Conservation (phyloP, 2,329 filamentous ascomycete genomes). For the Beauveria caledonica region DNA sequence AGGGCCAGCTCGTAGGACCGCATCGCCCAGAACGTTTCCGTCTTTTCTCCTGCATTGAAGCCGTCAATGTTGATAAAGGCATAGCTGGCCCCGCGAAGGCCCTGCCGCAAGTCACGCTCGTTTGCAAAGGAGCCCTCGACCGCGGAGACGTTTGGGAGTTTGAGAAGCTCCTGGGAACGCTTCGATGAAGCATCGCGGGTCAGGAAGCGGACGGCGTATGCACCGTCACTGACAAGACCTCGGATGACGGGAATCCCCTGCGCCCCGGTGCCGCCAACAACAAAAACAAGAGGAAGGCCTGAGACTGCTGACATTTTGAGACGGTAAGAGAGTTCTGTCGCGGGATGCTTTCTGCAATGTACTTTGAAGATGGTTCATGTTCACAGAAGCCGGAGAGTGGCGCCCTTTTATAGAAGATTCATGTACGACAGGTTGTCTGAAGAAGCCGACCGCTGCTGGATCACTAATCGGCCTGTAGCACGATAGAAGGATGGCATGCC, state of each 20-base stretch:
- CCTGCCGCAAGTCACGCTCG: constrained; percentile 34
- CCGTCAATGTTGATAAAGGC: constrained; percentile 48
- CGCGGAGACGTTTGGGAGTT: constrained; percentile 37
- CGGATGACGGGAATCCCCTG: constrained; percentile 41
- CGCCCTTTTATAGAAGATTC: neutral
- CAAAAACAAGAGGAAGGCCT: constrained; percentile 19
- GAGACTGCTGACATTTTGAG: neutral
- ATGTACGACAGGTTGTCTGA: neutral
- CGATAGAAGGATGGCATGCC: neutral
- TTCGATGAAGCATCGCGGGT: constrained; percentile 36
- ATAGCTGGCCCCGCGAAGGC: constrained; percentile 36
- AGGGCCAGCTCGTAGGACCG: constrained; percentile 33
- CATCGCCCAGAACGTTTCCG: constrained; percentile 40
- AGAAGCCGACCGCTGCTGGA: neutral
- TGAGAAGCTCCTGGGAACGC: constrained; percentile 33
- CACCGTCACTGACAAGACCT: constrained; percentile 31
- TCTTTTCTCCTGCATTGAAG: constrained; percentile 44
- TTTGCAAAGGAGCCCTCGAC: constrained; percentile 39
- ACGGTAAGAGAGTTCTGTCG: no score
- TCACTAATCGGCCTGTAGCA: neutral
- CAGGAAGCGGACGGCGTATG: constrained; percentile 37
- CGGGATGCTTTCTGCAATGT: neutral
- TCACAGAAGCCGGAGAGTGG: neutral
- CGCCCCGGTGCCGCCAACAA: constrained; percentile 44
- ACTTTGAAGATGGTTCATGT: neutral